phyloP scores from a whole-genome alignment of 176 grass and related monocot genomes.

The Triticum timopheevii region DNA sequence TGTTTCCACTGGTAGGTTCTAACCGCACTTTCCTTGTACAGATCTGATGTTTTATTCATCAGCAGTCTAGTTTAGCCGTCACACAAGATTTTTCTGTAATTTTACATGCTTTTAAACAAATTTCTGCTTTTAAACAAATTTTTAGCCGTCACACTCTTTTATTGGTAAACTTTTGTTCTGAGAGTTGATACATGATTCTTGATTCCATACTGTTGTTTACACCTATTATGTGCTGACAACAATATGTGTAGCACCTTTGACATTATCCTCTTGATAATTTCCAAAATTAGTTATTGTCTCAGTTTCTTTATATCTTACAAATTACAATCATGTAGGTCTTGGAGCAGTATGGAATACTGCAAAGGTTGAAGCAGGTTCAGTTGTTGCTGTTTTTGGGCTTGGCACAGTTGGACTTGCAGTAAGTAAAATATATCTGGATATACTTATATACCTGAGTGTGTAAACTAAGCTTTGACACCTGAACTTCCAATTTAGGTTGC shows the following conservation, averaged over 20 bases:
- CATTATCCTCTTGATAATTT: not conserved
- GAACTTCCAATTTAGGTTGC: constrained; percentile 62
- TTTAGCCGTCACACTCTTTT: not conserved
- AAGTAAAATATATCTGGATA: constrained; percentile 33
- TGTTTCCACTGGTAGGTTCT: constrained; percentile 81
- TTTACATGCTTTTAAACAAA: not conserved
- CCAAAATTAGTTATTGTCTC: not conserved
- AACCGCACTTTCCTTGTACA: not conserved
- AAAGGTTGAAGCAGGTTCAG: constrained; percentile 84
- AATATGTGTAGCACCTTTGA: not conserved
- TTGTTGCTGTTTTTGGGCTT: constrained; percentile 97
- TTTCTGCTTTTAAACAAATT: not conserved
- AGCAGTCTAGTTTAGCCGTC: not conserved
- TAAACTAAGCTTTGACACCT: not conserved
- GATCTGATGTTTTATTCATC: not conserved
- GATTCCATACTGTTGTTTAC: not conserved
- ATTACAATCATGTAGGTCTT: constrained; percentile 60
- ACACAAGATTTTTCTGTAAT: not conserved
- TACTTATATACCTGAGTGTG: not conserved
- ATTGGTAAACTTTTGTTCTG: not conserved
- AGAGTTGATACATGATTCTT: not conserved
- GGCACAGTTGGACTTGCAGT: constrained; percentile 96
- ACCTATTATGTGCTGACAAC: not conserved
- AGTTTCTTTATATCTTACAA: constrained; percentile 18
- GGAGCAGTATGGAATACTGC: constrained; percentile 99